Evolutionary conservation across 768 basidiomycete species (phyloP), one percentile per base, ranked within the genome.

Genomic region (Cystoderma amianthinum): DNA sequence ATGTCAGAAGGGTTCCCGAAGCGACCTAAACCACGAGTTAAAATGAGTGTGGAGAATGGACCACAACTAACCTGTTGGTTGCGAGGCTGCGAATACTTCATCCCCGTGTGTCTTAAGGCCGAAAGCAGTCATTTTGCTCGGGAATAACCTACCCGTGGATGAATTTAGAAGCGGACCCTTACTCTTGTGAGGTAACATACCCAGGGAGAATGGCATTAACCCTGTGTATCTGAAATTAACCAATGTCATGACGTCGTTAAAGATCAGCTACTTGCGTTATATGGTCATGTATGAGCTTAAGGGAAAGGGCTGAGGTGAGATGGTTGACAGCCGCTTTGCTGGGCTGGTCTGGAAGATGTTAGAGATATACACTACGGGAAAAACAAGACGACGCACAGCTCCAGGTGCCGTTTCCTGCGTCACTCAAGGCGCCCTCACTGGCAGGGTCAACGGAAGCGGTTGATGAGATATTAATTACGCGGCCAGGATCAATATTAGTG

Each of bases 301-400:
- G 60, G 0, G 88, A 85, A 15, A 91, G 66, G 37, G 72, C 66
- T 11, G 78, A 77, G 3, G 88, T 89, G 35, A 92, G 75, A 48
- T 90, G 87, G 62, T 89, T 90, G 13, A 85, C 78, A 76, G 36
- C 86, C n/a, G 88, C 88, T 61, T 91, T 91, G 59, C 85, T 88
- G 5, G 86, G 68, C 50, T 80, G 76, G 56, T 91, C 87, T 91
- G 40, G 21, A 24, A 21, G 32, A 24, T 17, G 43, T 25, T 16
- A 2, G 41, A 12, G 21, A 28, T 30, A 11, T 17, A 45, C 21
- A 23, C 18, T 23, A 38, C 35, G 40, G 33, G n/a, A 30, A 2
- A 22, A n/a, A 16, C 3, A 7, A n/a, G 15, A 22, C 5, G 13
- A 76, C 85, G 44, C 48, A 90, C 87, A 91, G 52, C 80, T 81